Conservation (phyloP, 2,329 filamentous ascomycete genomes). For the Microsporum canis region DNA sequence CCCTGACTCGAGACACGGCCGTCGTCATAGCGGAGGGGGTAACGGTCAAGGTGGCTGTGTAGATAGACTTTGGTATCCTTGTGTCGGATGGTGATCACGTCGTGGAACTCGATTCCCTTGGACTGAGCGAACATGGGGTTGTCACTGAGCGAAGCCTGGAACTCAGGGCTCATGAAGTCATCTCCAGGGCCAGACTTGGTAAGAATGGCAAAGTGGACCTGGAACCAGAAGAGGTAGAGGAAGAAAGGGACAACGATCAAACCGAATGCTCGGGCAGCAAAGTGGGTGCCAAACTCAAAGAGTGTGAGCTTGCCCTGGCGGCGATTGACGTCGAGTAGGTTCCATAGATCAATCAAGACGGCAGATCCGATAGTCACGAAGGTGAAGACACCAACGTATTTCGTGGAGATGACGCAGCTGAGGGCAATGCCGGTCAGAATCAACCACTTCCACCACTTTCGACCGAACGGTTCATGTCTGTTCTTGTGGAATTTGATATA, state of each 20-base stretch:
- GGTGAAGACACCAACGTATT: conserved; percentile 93
- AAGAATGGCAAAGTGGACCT: conserved; percentile 92
- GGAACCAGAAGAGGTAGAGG: conserved; percentile 99
- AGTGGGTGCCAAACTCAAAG: conserved; percentile 75
- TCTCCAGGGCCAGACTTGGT: conserved; percentile 83
- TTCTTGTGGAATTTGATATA: conserved; percentile 98
- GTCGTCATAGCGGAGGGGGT: conserved; percentile 92
- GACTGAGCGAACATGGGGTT: conserved; percentile 86
- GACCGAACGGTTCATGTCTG: conserved; percentile 73
- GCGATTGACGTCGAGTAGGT: conserved; percentile 79
- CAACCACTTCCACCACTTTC: conserved; percentile 99
- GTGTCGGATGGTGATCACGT: conserved; percentile 76
- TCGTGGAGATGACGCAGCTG: conserved; percentile 96
- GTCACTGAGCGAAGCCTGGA: conserved; percentile 93
- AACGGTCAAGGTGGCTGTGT: conserved; percentile 80
- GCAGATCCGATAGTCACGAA: conserved; percentile 95
- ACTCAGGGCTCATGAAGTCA: conserved; percentile 97
- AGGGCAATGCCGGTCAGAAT: conserved; percentile 86
- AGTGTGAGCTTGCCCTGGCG: conserved; percentile 69
- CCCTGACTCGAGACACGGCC: conserved; percentile 94
- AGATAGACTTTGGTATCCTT: conserved; percentile 97
- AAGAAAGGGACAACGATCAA: conserved; percentile 87
- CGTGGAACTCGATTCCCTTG: conserved; percentile 78
- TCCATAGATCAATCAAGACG: conserved; percentile 90
- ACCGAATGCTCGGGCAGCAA: conserved; percentile 72